Conservation (phyloP, 805 yeast genomes). For the Cyberlindnera nakhonratchasimensis region DNA sequence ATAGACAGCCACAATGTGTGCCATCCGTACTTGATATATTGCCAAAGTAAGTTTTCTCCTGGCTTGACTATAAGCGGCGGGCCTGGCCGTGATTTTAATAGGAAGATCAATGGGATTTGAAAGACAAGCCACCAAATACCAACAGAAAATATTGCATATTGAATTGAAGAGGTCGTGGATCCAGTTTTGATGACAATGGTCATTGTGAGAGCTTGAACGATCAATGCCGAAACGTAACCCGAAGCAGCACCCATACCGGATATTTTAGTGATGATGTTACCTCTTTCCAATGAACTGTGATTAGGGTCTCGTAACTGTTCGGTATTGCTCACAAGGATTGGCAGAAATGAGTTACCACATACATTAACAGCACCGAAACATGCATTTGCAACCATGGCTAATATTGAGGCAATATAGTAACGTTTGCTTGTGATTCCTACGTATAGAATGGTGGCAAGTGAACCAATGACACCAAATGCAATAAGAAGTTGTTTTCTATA, state of each 20-base stretch:
- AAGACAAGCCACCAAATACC: slow-evolving; percentile 78
- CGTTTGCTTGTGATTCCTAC: slow-evolving; percentile 36
- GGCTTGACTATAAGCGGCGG: slow-evolving; percentile 30
- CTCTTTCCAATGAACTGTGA: slow-evolving; percentile 17
- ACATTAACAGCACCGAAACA: slow-evolving; percentile 77
- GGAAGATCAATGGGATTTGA: slow-evolving; percentile 55
- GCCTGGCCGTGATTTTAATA: slow-evolving; percentile 45
- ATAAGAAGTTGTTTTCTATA: slow-evolving; percentile 56
- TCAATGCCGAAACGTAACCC: slow-evolving; percentile 66
- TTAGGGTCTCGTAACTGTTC: slow-evolving; percentile 4
- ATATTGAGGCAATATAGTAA: slow-evolving; percentile 49
- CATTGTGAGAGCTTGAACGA: slow-evolving; percentile 63
- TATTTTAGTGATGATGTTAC: slow-evolving; percentile 45
- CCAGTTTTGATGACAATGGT: slow-evolving; percentile 41
- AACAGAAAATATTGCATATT: slow-evolving; percentile 56
- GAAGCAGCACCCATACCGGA: slow-evolving; percentile 70
- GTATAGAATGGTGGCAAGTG: slow-evolving; percentile 48
- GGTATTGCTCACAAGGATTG: slow-evolving; percentile 49
- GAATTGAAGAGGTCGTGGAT: slow-evolving; percentile 41
- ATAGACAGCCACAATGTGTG: slow-evolving; percentile 49
- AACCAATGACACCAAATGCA: slow-evolving; percentile 57
- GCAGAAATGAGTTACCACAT: slow-evolving; percentile 72
- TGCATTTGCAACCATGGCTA: slow-evolving; percentile 62
- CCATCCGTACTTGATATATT: slow-evolving; percentile 60
- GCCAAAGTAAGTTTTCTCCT: slow-evolving; percentile 16